Evolutionary conservation across 305 asterid genomes (phyloP).

Genomic region (Solanum hybrid): DNA sequence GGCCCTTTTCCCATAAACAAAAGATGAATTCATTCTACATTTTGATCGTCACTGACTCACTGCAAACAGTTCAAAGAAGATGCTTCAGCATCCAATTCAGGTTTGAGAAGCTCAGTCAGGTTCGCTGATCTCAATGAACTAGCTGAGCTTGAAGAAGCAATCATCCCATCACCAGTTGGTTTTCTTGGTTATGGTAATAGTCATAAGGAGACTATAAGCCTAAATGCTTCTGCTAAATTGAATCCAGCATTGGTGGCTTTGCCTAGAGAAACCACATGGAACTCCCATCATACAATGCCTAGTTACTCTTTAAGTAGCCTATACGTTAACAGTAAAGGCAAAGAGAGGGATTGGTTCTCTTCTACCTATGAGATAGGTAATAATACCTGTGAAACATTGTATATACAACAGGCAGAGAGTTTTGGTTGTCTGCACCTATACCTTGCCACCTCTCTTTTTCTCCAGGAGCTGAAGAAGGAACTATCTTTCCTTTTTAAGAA

Average conservation of each 20-base stretch:
- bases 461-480: neutral
- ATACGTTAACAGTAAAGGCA: constrained; percentile 18
- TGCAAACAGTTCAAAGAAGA: neutral
- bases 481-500: neutral
- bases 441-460: constrained; percentile 15
- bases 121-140: constrained; percentile 67
- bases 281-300: constrained; percentile 2
- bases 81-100: neutral
- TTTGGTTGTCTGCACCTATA: neutral
- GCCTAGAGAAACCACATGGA: constrained; percentile 22
- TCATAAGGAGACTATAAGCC: constrained; percentile 26
- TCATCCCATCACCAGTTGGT: constrained; percentile 32
- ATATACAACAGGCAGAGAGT: neutral
- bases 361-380: constrained; percentile 55
- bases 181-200: constrained; percentile 34
- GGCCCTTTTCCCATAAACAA: neutral
- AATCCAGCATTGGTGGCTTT: constrained; percentile 28
- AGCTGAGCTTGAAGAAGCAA: constrained; percentile 43
- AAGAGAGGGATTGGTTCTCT: constrained; percentile 36
- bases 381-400: neutral
- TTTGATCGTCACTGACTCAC: neutral
- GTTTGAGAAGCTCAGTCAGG: neutral
- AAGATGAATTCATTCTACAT: neutral
- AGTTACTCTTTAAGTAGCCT: neutral
- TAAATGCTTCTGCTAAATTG: constrained; percentile 26